Base-by-base conservation (phyloP, 139 green algal genomes). In the Chlorella ohadii region DNA sequence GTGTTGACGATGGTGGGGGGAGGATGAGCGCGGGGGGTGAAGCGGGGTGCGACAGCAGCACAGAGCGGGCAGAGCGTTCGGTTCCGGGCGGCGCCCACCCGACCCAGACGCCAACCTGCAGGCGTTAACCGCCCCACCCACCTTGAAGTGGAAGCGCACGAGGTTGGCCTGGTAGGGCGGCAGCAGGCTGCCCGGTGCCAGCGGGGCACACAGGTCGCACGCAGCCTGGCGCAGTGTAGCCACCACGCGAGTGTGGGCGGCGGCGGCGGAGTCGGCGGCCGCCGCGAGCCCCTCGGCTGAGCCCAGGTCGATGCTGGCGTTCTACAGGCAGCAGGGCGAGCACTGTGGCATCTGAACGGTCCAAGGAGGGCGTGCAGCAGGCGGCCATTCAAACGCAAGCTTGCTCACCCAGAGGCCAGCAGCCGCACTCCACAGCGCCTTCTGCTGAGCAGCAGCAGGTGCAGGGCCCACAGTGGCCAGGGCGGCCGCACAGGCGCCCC, bases 331-430 rank as follows among this genome's bases (percentile, higher is more conserved):
- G 16, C 31, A 61, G 56, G n/a, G n/a, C 28, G 72, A 22, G 27
- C 28, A 31, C 11, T 27, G n/a, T 27, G 4, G 44, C 23, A 15
- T 17, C 31, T 23, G 15, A 17, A 55, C 0, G 68, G 5, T 27
- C 0, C 31, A 34, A 41, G 64, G 36, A n/a, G 20, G 23, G 20
- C 19, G 4, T 1, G 65, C 47, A 39, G 20, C 20, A 57, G 31
- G 28, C 23, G 39, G 7, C 33, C 1, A 75, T 25, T 55, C 33
- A 71, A 80, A 67, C 68, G 68, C 68, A 22, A 22, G 33, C 31
- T n/a, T n/a, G n/a, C 76, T 72, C 76, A 82, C 76, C 76, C 76
- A 82, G 15, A 82, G 59, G 19, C 57, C 27, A 5, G 51, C 39
- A 27, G 76, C 76, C 17, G 76, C 76, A 38, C 71, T 63, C 59